Conservation (phyloP, 1,284 basidiomycete genomes). For the Irpex lacteus region DNA sequence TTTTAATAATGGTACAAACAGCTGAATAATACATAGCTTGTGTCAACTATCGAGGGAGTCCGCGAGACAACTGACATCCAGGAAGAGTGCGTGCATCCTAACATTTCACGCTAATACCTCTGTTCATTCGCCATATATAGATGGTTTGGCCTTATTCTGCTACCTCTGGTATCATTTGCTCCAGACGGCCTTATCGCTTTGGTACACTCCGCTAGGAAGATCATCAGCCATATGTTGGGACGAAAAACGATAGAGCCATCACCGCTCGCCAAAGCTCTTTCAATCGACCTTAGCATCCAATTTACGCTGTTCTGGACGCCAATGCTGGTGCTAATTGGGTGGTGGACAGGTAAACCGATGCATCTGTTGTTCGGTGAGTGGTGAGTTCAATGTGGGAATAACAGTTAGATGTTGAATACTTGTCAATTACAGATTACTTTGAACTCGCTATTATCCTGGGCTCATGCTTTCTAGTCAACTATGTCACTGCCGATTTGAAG, state of each 20-base stretch:
- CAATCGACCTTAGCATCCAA: conserved; percentile 42
- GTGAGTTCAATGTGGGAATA: neutral
- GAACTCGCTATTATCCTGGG: conserved; percentile 60
- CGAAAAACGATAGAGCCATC: conserved; percentile 24
- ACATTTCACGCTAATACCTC: too few species aligned
- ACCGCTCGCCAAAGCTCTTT: conserved; percentile 33
- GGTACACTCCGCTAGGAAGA: conserved; percentile 42
- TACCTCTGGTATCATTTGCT: conserved; percentile 68
- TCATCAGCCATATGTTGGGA: conserved; percentile 18
- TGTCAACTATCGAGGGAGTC: conserved; percentile 57
- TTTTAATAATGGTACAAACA: too few species aligned
- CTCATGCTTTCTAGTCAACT: conserved; percentile 68
- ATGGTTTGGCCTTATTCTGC: conserved; percentile 69
- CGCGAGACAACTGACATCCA: conserved; percentile 38
- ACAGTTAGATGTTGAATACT: neutral
- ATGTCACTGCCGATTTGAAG: conserved; percentile 66
- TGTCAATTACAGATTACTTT: conserved; percentile 39
- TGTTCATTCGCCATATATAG: conserved; percentile 24
- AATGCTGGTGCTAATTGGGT: conserved; percentile 36
- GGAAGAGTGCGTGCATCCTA: conserved; percentile 38
- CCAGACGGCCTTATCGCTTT: conserved; percentile 61
- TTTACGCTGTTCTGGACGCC: conserved; percentile 42
- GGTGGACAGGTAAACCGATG: conserved; percentile 34
- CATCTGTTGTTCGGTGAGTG: conserved; percentile 39
- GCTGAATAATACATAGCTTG: conserved; percentile 39